Conservation (phyloP, 164 flowering plant genomes). For the Malania oleifera region DNA sequence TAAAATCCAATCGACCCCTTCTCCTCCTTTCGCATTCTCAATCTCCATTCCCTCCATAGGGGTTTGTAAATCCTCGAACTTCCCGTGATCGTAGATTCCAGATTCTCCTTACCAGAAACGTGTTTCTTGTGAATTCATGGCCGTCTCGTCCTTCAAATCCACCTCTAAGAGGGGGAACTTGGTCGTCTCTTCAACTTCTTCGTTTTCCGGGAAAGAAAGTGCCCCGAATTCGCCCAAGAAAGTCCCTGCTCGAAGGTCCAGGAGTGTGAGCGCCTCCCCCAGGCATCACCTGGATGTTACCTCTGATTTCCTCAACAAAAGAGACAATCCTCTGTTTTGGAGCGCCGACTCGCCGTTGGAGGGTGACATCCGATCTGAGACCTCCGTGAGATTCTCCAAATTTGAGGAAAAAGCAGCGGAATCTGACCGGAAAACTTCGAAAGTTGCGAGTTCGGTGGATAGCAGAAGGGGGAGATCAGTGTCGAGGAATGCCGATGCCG, state of each 20-base stretch:
- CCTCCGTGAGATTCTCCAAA: slow-evolving; percentile 2
- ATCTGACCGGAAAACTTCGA: not conserved
- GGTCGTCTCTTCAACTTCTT: slow-evolving; percentile 8
- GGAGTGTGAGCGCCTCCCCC: slow-evolving; percentile 59
- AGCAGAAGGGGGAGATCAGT: slow-evolving; percentile 52
- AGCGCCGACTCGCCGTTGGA: slow-evolving; percentile 24
- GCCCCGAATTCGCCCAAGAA: slow-evolving; percentile 22
- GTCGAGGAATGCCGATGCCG: slow-evolving; percentile 24
- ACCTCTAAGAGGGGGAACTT: slow-evolving; percentile 42
- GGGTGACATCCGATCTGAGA: slow-evolving; percentile 8
- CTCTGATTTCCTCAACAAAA: slow-evolving; percentile 40
- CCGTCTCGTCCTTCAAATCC: slow-evolving; percentile 61
- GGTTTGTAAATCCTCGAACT: too few relatives aligned
- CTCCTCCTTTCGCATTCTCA: too few relatives aligned
- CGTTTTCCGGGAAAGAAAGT: slow-evolving; percentile 7
- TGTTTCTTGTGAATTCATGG: too few relatives aligned
- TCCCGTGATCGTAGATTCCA: too few relatives aligned
- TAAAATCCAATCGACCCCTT: too few relatives aligned
- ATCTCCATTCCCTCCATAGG: too few relatives aligned
- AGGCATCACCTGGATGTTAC: slow-evolving; percentile 15
- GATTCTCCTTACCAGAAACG: too few relatives aligned
- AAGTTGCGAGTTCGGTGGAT: slow-evolving; percentile 15
- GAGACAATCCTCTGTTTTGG: slow-evolving; percentile 72
- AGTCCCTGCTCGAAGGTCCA: slow-evolving; percentile 38
- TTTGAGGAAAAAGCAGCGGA: slow-evolving; percentile 1